Evolutionary conservation across 2,329 filamentous ascomycete species (phyloP).

Genomic region (Blumeriella jaapii): DNA sequence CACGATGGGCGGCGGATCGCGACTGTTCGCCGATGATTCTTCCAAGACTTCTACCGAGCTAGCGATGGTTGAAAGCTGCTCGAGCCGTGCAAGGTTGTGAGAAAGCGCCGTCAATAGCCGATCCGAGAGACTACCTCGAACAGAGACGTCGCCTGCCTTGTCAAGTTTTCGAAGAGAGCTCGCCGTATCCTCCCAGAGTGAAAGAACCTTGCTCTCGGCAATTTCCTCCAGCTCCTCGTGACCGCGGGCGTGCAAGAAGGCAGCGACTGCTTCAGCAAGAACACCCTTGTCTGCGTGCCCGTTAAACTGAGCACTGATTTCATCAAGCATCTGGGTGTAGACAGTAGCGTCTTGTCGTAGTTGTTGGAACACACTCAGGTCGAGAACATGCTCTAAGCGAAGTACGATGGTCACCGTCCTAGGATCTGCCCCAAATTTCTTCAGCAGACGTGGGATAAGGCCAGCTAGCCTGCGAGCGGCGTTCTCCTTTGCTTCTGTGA

Average conservation of each 20-base stretch:
- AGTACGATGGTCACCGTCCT: conserved; percentile 78
- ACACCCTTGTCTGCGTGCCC: conserved; percentile 83
- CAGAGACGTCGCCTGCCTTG: conserved; percentile 58
- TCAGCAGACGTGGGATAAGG: conserved; percentile 74
- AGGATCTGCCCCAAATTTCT: conserved; percentile 85
- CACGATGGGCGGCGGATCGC: conserved; percentile 44
- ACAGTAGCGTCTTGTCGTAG: conserved; percentile 74
- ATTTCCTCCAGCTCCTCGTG: conserved; percentile 84
- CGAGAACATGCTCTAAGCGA: conserved; percentile 73
- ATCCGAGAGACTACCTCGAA: conserved; percentile 55
- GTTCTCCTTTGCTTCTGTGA: conserved; percentile 61
- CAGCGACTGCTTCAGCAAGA: conserved; percentile 69
- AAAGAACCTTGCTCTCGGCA: conserved; percentile 66
- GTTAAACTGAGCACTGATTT: conserved; percentile 87
- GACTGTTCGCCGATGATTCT: conserved; percentile 46
- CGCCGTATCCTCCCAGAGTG: conserved; percentile 76
- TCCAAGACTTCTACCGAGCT: conserved; percentile 71
- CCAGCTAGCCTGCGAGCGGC: conserved; percentile 66
- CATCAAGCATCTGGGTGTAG: conserved; percentile 72
- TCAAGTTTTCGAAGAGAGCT: conserved; percentile 54
- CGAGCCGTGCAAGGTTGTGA: conserved; percentile 66
- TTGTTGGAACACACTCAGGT: conserved; percentile 79
- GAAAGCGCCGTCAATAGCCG: conserved; percentile 58
- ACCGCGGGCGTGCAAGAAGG: conserved; percentile 72
- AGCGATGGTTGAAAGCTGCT: conserved; percentile 67